phyloP scores from a whole-genome alignment of 495 filamentous ascomycete genomes.

The Penicillium pulvis region DNA sequence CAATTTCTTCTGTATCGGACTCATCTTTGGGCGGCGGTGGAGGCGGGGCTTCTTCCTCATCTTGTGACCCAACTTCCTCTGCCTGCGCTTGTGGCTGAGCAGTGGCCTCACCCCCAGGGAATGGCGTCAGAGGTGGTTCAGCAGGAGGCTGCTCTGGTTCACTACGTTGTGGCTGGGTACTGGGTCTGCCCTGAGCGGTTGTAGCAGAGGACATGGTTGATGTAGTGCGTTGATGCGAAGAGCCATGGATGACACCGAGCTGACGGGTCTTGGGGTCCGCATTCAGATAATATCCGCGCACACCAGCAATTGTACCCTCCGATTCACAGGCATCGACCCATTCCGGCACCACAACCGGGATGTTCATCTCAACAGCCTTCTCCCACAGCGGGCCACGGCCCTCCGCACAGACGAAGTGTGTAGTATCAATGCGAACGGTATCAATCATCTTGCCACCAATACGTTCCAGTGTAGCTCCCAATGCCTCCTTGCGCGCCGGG shows the following conservation, averaged over 20 bases:
- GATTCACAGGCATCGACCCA: slow-evolving; percentile 95
- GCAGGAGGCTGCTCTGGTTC: slow-evolving; percentile 24
- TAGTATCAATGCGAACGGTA: slow-evolving; percentile 92
- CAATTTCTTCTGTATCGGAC: slow-evolving; percentile 4
- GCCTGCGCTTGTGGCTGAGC: slow-evolving; percentile 35
- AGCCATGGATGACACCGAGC: slow-evolving; percentile 50
- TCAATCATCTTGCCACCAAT: slow-evolving; percentile 94
- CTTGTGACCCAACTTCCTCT: slow-evolving; percentile 33
- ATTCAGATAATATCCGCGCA: slow-evolving; percentile 93
- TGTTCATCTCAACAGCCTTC: slow-evolving; percentile 95
- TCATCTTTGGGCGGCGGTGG: slow-evolving; percentile 46
- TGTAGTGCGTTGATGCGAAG: slow-evolving; percentile 45
- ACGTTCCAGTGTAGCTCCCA: slow-evolving; percentile 74
- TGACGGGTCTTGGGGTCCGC: slow-evolving; percentile 71
- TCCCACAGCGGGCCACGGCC: slow-evolving; percentile 90
- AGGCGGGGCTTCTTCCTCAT: slow-evolving; percentile 28
- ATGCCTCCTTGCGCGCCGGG: slow-evolving; percentile 68
- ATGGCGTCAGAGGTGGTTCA: slow-evolving; percentile 47
- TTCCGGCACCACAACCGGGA: slow-evolving; percentile 95
- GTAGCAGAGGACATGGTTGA: slow-evolving; percentile 34
- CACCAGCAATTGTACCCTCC: slow-evolving; percentile 90
- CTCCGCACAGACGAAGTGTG: slow-evolving; percentile 98
- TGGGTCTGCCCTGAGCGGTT: slow-evolving; percentile 29
- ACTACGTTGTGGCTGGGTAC: slow-evolving; percentile 22
- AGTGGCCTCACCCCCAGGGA: slow-evolving; percentile 43